A percentile compares a stretch with the other conserved stretches of the same genome.
Evolutionary conservation across 805 yeast species (phyloP).

Genomic region (Candida glaebosa): DNA sequence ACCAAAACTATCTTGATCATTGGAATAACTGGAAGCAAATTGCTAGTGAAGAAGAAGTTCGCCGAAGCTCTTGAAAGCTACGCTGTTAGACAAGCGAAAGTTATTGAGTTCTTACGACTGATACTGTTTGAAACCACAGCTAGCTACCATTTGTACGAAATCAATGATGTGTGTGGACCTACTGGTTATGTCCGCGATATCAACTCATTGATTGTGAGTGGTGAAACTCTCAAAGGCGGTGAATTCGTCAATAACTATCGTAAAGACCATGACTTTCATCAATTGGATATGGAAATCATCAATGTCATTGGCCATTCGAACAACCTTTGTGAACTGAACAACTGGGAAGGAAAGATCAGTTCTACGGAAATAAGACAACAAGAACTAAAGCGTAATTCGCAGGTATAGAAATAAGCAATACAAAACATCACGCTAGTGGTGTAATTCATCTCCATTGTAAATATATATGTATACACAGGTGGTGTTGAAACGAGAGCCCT

Average conservation of each 20-base stretch:
- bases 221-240: constrained; percentile 79
- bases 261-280: constrained; percentile 48
- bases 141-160: constrained; percentile 51
- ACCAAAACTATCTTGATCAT: constrained; percentile 57
- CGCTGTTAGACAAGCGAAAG: constrained; percentile 45
- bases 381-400: constrained; percentile 6
- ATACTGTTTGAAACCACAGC: constrained; percentile 43
- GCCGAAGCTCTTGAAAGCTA: constrained; percentile 61
- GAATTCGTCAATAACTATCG: constrained; percentile 66
- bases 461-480: background rate
- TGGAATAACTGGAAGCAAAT: constrained; percentile 77
- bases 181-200: constrained; percentile 73
- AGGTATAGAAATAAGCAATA: background rate
- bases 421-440: too few relatives aligned
- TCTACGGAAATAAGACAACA: constrained; percentile 70
- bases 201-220: constrained; percentile 76
- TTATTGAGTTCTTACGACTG: constrained; percentile 44
- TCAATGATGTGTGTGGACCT: constrained; percentile 91
- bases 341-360: constrained; percentile 72
- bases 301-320: constrained; percentile 60
- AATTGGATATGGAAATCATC: constrained; percentile 36
- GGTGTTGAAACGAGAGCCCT: background rate
- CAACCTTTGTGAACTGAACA: constrained; percentile 28
- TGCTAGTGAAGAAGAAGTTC: constrained; percentile 73
- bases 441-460: background rate